Evolutionary conservation across 768 basidiomycete species (phyloP).

Genomic region (Pholiota conissans): DNA sequence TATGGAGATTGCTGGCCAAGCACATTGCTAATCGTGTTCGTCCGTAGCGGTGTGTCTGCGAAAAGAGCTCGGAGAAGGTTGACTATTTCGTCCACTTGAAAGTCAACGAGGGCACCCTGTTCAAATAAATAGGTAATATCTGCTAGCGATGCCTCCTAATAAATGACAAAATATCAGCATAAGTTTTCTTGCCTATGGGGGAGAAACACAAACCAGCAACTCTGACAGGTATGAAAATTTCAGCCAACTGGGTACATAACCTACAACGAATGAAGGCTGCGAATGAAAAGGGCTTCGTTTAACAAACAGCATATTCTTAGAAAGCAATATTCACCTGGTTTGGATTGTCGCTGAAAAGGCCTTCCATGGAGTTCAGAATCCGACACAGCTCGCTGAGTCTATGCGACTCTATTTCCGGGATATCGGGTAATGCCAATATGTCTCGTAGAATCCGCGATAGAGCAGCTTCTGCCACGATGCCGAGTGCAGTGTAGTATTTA

Average conservation of each 20-base stretch:
- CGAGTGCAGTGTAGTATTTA: slow-evolving; percentile 73
- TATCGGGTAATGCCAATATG: slow-evolving; percentile 78
- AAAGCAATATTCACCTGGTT: slow-evolving; percentile 44
- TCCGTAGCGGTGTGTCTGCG: slow-evolving; percentile 80
- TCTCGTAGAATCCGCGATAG: slow-evolving; percentile 69
- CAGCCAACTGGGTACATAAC: slow-evolving; percentile 90
- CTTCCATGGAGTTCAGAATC: slow-evolving; percentile 77
- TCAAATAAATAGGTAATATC: slow-evolving; percentile 93
- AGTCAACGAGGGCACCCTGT: slow-evolving; percentile 88
- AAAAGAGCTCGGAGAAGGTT: slow-evolving; percentile 85
- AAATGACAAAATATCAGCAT: not conserved
- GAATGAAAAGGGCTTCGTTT: too few species aligned
- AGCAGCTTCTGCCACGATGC: slow-evolving; percentile 66
- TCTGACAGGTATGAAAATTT: slow-evolving; percentile 95
- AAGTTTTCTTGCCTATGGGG: not conserved
- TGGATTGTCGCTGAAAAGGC: slow-evolving; percentile 70
- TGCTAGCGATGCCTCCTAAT: slow-evolving; percentile 88
- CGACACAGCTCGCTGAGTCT: slow-evolving; percentile 80
- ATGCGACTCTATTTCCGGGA: slow-evolving; percentile 86
- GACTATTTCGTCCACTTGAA: slow-evolving; percentile 80
- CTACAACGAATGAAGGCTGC: slow-evolving; percentile 74
- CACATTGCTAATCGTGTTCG: slow-evolving; percentile 78
- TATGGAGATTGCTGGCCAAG: slow-evolving; percentile 48
- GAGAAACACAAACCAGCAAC: slow-evolving; percentile 63
- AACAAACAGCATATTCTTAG: not conserved